Evolutionary conservation across 2,329 filamentous ascomycete genomes (phyloP), one percentile per base, ranked within the genome.

Genomic region (Exophiala bonariae): DNA sequence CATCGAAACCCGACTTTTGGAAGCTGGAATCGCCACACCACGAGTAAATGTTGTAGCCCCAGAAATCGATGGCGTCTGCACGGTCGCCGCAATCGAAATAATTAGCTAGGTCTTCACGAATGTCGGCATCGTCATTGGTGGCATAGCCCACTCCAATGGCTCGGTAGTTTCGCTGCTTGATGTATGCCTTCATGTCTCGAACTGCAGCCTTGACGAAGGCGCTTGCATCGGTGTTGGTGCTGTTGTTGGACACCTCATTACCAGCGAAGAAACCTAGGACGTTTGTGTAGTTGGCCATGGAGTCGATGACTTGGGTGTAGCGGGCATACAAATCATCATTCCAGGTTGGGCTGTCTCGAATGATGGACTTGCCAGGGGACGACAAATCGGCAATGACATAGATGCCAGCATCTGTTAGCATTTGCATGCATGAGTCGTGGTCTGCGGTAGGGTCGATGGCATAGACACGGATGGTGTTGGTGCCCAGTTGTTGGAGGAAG

Each of bases 31-130:
- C 70, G 59, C 92, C 93, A 68, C 93, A 99, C 93, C 93, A 99
- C 43, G 91, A 95, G 80, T 99, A 99, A 74, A 97, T 96, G 79
- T 99, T 99, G 85, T 97, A 97, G 50, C 93, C 93, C 88, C 91
- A 99, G 78, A 95, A 97, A 72, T 99, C 93, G 58, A 97, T 96
- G 52, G 86, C 69, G 63, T 72, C 71, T 7, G 76, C 73, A 26
- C 76, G 66, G 52, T 81, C 69, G 47, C 91, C 88, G 66, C 93
- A 99, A 79, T 96, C 91, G 76, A 99, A 96, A 80, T 95, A 99
- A 66, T 89, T 75, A 59, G 89, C 88, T 64, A 97, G 82, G 62
- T 89, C 77, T 57, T 78, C 78, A 68, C 93, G 88, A 61, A 96
- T 95, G 17, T 82, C 78, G 32, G 83, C 79, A 69, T 96, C 91